Evolutionary conservation across 2,329 filamentous ascomycete genomes (phyloP), one percentile per base, ranked within the genome.

Genomic region (Talaromyces albobiverticillius): DNA sequence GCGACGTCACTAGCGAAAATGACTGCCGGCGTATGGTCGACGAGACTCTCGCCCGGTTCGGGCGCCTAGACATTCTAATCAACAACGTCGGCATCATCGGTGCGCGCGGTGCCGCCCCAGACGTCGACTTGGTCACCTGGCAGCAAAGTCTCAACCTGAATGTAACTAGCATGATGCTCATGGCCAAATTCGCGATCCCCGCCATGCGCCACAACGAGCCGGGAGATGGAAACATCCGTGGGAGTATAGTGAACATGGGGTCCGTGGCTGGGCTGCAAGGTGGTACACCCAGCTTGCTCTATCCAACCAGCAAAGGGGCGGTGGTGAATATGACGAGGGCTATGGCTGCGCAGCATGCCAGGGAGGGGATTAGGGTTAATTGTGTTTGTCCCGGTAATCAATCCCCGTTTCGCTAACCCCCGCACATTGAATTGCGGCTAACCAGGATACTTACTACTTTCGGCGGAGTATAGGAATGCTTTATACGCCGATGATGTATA

Each of bases 401-500:
- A 13, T 10, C 8, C 29, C 14, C 25, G 2, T 31, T 18, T 13
- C 26, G 10, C 5, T 29, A 29, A 29, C 10, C 26, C 10, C 5
- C 5, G 26, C 10, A 29, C 31, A 34, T 34, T 34, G 31, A 10
- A 34, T 34, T 14, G 13, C 13, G 4, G 31, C 31, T 34, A 34
- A 34, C 13, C 31, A 14, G 25, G n/a, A n/a, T n/a, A n/a, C n/a
- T 10, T 29, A 5, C 26, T 29, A 10, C 26, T n/a, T n/a, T n/a
- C n/a, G n/a, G n/a, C n/a, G n/a, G 10, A 29, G 10, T 14, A 13
- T 14, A 34, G 31, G 31, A 8, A 75, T 82, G 79, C 67, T 82
- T 1, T 82, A 80, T 57, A 82, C 79, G 1, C 79, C 80, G 0
- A 80, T 82, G 77, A 80, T 81, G 75, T 80, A 78, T 55, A 34